Evolutionary conservation across 1,284 basidiomycete genomes (phyloP).

Genomic region (Bondarzewia mesenterica): DNA sequence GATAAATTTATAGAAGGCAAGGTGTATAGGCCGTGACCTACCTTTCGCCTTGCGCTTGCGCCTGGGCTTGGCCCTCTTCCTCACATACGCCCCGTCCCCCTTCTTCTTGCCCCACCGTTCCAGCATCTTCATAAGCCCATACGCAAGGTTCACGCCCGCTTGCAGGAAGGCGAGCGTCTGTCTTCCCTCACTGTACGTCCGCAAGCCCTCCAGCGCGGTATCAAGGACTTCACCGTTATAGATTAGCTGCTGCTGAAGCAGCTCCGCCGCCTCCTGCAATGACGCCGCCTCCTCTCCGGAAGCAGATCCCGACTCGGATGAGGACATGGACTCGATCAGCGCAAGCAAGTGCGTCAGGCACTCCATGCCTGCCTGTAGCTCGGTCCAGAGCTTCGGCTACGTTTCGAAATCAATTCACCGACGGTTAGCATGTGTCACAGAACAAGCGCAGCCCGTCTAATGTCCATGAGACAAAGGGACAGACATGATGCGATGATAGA

Average conservation of each 20-base stretch:
- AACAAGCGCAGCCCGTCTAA: not conserved
- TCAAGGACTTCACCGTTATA: conserved; percentile 93
- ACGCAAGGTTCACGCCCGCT: conserved; percentile 75
- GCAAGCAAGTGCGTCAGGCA: conserved; percentile 85
- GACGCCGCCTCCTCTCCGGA: conserved; percentile 33
- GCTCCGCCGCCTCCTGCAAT: conserved; percentile 67
- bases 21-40: conserved; percentile 12
- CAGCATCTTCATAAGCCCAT: conserved; percentile 77
- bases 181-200: conserved; percentile 67
- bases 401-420: conserved; percentile 5
- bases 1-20: not conserved
- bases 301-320: conserved; percentile 10
- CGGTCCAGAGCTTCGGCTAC: conserved; percentile 87
- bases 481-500: not conserved
- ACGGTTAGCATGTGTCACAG: not conserved
- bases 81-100: conserved; percentile 56
- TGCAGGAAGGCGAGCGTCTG: conserved; percentile 75
- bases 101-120: conserved; percentile 78
- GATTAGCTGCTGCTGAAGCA: conserved; percentile 82
- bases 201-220: conserved; percentile 69
- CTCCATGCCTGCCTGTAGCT: conserved; percentile 89
- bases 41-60: conserved; percentile 45
- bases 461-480: not conserved
- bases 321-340: conserved; percentile 65
- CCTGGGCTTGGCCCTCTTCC: conserved; percentile 56